Base-by-base conservation (phyloP, 2,329 filamentous ascomycete species). In the Pseudocercospora vitis region DNA sequence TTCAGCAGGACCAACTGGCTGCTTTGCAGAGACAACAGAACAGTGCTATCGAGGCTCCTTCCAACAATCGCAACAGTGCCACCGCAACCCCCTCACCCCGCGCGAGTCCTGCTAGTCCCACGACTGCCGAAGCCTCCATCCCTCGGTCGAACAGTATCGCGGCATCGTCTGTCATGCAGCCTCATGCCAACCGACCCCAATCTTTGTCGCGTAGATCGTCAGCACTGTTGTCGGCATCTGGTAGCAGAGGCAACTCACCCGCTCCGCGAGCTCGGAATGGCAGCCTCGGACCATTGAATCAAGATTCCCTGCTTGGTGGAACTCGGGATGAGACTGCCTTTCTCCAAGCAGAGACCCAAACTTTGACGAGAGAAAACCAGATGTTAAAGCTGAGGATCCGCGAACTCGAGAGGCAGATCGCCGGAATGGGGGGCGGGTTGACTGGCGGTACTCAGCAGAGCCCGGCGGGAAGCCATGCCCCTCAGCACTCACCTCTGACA, bases 271-370 rank as follows among this genome's bases (percentile, higher is more conserved):
- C 62, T 69, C 78, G 68, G 63, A 86, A 65, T 70, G 81, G 64
- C 73, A 82, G 42, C 76, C 80, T 68, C 2, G 64, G 67, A 11
- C 63, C 63, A 1, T 33, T 63, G 44, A 64, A 61, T 4, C 80
- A 78, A 28, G 85, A 89, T 48, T 83, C 79, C 74, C 71, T 80
- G 44, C 76, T 87, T 1, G 81, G 80, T n/a, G 81, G 81, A 16
- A 65, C 71, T 2, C 48, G 87, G 14, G 88, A 91, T 64, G 88
- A 91, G 68, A 85, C 81, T 59, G 85, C 86, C 0, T 91, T 90
- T 68, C 91, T 91, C 65, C 87, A 91, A 69, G 88, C 88, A 3
- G 88, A 92, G 72, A 89, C 87, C 1, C 86, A 89, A 71, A 90
- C 83, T 73, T 72, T 92, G 63, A 81, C 84, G 18, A 78, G 88